Base-by-base conservation (phyloP, 345 rosid genomes). In the Lagerstroemia speciosa region DNA sequence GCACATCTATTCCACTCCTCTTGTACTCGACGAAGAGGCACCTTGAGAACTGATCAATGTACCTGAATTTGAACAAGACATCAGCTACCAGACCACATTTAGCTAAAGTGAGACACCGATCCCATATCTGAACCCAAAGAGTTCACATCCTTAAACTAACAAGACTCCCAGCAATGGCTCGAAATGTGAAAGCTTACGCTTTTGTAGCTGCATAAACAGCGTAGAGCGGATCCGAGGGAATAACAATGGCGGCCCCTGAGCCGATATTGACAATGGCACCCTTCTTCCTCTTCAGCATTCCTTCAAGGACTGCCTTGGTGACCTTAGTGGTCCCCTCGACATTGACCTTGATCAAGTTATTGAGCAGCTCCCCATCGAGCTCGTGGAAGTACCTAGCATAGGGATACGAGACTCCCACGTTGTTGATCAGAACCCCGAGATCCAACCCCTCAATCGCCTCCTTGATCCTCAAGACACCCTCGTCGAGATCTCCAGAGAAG, bases 191-290 rank as follows among this genome's bases (percentile, higher is more conserved):
- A 53, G 20, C 87, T 84, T 78, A 92, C 98, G 98, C 92, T 78
- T 95, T 95, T 1, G 91, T 82, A 27, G 85, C 94, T 65, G 97
- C 99, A 76, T 92, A 95, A 76, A 90, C 89, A 30, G 96, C 85
- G 77, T 94, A 92, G 32, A 95, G 92, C 69, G 99, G 99, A 83
- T 92, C 93, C 0, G 98, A 92, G 75, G 99, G 99, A 37, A 95
- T 83, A 3, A 92, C 82, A 74, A 82, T 85, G 3, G 96, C 85
- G 73, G 96, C 93, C 77, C 98, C 99, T 65, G 99, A 95, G 32
- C 99, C 98, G 75, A 95, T 83, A 74, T 92, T 94, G 9, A 94
- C 85, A 71, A 92, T 86, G n/a, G 97, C 98, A 8, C 99, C 98
- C 40, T 66, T 80, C 83, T 92, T 94, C 86, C 93, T 89, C 82